These are phyloP conservation scores for Pleurotus sapidus DNA, from an alignment of 768 basidiomycete genomes.

Conservation along the genomic window DNA sequence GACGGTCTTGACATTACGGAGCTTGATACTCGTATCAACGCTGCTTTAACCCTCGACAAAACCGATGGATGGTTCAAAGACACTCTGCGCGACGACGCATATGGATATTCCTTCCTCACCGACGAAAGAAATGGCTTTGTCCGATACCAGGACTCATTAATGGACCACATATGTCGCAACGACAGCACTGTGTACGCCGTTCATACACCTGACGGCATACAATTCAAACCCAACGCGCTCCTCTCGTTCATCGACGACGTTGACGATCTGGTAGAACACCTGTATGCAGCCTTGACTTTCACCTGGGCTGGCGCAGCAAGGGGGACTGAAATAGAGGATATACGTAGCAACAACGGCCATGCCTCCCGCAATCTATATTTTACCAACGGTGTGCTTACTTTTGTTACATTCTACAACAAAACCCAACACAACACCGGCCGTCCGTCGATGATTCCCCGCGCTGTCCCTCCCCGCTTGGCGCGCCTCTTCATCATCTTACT, in stretches of 20 bases:
- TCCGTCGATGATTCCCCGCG: not conserved
- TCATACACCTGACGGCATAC: not conserved
- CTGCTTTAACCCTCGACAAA: not conserved
- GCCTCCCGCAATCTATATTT: constrained; percentile 9
- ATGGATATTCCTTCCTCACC: not conserved
- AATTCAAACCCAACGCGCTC: not conserved
- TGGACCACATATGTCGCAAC: not conserved
- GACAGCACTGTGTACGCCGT: not conserved
- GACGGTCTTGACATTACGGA: not conserved
- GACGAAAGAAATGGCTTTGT: not conserved
- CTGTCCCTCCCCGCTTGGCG: not conserved
- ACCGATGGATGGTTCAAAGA: not conserved
- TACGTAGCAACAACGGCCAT: constrained; percentile 1
- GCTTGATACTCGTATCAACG: not conserved
- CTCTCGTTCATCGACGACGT: not conserved
- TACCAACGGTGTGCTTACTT: constrained; percentile 12
- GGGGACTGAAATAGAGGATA: constrained; percentile 14
- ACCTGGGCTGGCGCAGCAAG: constrained; percentile 15
- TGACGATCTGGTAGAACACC: constrained; percentile 6
- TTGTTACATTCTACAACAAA: constrained; percentile 14
- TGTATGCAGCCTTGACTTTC: constrained; percentile 10
- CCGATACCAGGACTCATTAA: not conserved
- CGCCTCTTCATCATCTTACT: not conserved
- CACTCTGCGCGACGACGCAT: not conserved
- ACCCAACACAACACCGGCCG: constrained; percentile 8